A percentile compares a stretch with the other conserved stretches of the same genome.
Evolutionary conservation across 2,329 filamentous ascomycete species (phyloP).

Genomic region (Alternaria novae-zelandiae): DNA sequence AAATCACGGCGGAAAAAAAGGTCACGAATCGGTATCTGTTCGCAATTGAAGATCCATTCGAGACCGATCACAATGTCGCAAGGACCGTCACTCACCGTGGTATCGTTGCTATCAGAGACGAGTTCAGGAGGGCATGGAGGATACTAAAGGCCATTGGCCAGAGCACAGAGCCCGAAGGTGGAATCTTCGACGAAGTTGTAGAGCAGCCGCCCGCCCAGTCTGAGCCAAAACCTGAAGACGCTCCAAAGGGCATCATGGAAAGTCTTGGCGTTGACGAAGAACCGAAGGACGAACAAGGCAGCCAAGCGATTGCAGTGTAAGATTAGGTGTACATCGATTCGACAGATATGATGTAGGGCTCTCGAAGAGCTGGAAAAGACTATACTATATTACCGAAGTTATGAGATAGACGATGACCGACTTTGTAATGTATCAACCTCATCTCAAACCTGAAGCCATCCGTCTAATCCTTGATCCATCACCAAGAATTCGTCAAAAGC

Average conservation of each 20-base stretch:
- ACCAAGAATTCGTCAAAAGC: background rate
- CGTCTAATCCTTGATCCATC: background rate
- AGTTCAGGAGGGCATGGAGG: constrained; percentile 80
- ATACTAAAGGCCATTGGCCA: constrained; percentile 55
- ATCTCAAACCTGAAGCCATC: background rate
- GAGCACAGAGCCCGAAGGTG: constrained; percentile 36
- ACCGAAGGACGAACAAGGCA: background rate
- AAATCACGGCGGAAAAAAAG: constrained; percentile 67
- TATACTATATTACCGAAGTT: background rate
- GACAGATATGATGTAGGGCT: background rate
- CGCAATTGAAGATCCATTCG: constrained; percentile 91
- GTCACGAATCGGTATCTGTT: constrained; percentile 82
- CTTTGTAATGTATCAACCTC: background rate
- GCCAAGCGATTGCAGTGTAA: background rate
- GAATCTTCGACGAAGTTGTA: constrained; percentile 44
- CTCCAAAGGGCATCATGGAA: background rate
- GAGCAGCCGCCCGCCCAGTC: constrained; percentile 19
- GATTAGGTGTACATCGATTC: background rate
- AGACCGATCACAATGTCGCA: constrained; percentile 85
- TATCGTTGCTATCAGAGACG: constrained; percentile 80
- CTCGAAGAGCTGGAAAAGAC: background rate
- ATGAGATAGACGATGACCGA: background rate
- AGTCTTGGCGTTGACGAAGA: background rate
- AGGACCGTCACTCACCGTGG: constrained; percentile 84
- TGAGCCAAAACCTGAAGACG: constrained; percentile 4